A percentile compares a stretch with the other conserved stretches of the same genome.
Conservation (phyloP, 1,284 basidiomycete genomes). For the Ustilago nuda region DNA sequence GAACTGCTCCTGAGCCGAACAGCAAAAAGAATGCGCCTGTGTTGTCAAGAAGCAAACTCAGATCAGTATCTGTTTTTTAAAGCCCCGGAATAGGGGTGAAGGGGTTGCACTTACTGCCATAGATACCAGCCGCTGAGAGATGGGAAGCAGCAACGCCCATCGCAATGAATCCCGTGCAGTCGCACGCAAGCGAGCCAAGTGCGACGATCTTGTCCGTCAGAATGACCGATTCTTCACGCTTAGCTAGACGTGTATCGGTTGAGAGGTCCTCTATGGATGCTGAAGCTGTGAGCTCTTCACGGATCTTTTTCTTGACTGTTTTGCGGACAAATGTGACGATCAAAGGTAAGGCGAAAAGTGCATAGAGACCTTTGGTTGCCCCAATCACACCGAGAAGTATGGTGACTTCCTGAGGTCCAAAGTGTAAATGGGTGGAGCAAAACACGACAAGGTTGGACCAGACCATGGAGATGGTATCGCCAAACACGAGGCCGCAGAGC, state of each 20-base stretch:
- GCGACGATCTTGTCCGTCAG: constrained; percentile 34
- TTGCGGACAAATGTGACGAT: constrained; percentile 23
- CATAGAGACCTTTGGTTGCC: constrained; percentile 24
- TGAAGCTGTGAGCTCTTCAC: constrained; percentile 17
- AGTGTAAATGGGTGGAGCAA: constrained; percentile 31
- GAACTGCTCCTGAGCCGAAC: constrained; percentile 19
- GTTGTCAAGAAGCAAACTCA: not conserved
- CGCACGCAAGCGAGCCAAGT: constrained; percentile 16
- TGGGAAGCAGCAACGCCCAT: constrained; percentile 34
- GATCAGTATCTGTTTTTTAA: too few species aligned
- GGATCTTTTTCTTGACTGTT: constrained; percentile 24
- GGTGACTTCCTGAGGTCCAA: constrained; percentile 26
- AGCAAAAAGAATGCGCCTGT: constrained; percentile 21
- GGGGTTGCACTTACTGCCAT: constrained; percentile 22
- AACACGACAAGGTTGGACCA: constrained; percentile 42
- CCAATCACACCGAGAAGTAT: constrained; percentile 30
- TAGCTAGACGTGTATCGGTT: constrained; percentile 4
- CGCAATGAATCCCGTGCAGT: constrained; percentile 20
- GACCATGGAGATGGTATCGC: constrained; percentile 25
- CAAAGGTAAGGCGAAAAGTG: constrained; percentile 22
- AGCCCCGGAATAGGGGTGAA: not conserved
- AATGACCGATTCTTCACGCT: constrained; percentile 37
- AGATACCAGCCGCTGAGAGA: constrained; percentile 22
- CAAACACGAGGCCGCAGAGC: constrained; percentile 18
- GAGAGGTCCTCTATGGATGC: constrained; percentile 8